Conservation (phyloP, 2,329 filamentous ascomycete genomes). For the Paecilomyces variotii region DNA sequence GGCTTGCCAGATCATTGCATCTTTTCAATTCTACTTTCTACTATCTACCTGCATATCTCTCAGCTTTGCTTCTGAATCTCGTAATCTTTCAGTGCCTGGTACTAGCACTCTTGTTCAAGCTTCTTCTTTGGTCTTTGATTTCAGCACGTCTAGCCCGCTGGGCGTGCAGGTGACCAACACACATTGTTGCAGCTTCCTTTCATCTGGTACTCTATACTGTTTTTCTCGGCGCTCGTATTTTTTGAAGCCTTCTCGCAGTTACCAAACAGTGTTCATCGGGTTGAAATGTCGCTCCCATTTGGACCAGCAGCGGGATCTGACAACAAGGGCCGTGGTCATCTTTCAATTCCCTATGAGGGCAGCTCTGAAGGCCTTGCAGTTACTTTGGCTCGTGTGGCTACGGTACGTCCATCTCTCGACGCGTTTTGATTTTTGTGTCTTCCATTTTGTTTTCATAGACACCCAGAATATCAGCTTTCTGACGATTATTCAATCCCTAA, state of each 20-base stretch:
- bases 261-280: neutral
- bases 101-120: neutral
- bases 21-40: constrained; percentile 11
- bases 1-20: constrained; percentile 2
- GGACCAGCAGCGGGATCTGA: constrained; percentile 4
- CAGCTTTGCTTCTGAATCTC: constrained; percentile 7
- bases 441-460: neutral
- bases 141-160: constrained; percentile 14
- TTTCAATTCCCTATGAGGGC: constrained; percentile 12
- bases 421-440: neutral
- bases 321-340: constrained; percentile 15
- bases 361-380: constrained; percentile 10
- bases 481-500: constrained; percentile 9
- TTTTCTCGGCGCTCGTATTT: neutral
- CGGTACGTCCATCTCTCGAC: constrained; percentile 15
- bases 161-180: neutral
- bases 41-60: constrained; percentile 13
- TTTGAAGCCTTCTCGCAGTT: constrained; percentile 8
- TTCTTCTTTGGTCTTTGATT: constrained; percentile 13
- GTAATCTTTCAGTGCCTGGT: neutral
- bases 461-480: neutral
- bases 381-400: constrained; percentile 15
- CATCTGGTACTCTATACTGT: neutral
- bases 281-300: neutral
- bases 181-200: neutral